Evolutionary conservation across 164 flowering plant genomes (phyloP).

Genomic region (Tetracentron sinense): DNA sequence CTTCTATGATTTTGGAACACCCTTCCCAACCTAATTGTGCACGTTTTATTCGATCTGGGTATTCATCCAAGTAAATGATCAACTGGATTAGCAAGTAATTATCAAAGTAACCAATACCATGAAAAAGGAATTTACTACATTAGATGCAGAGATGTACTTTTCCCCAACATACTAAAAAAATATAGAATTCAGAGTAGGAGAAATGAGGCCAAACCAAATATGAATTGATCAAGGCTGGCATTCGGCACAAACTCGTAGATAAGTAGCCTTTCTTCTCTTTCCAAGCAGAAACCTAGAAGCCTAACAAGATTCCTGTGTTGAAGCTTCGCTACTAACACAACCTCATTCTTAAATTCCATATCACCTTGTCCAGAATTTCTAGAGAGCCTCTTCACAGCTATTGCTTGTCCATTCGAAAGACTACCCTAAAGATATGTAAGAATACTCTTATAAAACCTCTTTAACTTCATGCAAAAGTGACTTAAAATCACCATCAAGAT

Average conservation of each 20-base stretch:
- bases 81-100: too few species aligned
- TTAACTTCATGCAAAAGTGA: neutral
- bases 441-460: neutral
- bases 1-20: too few species aligned
- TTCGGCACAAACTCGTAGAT: slow-evolving; percentile 11
- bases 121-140: too few species aligned
- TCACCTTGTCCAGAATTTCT: slow-evolving; percentile 3
- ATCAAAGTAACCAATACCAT: too few species aligned
- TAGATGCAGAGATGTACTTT: too few species aligned
- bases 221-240: neutral
- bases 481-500: neutral
- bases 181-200: too few species aligned
- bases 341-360: slow-evolving; percentile 9
- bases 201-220: slow-evolving; percentile 6
- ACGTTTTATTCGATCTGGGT: too few species aligned
- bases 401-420: slow-evolving; percentile 13
- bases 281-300: slow-evolving; percentile 10
- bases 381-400: slow-evolving; percentile 18
- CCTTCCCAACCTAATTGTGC: too few species aligned
- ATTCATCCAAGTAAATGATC: too few species aligned
- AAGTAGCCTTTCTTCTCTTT: slow-evolving; percentile 12
- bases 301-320: slow-evolving; percentile 13
- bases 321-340: slow-evolving; percentile 10
- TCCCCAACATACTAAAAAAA: too few species aligned
- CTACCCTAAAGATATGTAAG: slow-evolving; percentile 6